Evolutionary conservation across 2,329 filamentous ascomycete genomes (phyloP).

Genomic region (Arthroderma sp.): DNA sequence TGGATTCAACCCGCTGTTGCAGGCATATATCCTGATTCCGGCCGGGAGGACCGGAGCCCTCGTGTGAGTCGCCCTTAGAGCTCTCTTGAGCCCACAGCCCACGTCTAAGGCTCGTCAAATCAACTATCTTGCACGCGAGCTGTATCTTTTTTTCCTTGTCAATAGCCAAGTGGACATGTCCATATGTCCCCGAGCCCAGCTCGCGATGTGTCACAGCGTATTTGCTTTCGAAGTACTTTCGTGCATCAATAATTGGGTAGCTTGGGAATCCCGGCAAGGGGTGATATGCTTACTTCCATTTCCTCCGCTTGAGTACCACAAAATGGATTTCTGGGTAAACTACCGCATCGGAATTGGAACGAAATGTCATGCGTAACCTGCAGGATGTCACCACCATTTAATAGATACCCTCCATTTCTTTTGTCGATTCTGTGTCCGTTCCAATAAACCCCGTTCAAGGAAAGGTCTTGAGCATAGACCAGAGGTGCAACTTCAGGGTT

Average conservation of each 20-base stretch:
- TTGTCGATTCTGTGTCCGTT: slow-evolving; percentile 14
- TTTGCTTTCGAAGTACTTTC: slow-evolving; percentile 20
- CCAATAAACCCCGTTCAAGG: slow-evolving; percentile 29
- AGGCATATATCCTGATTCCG: too few relatives aligned
- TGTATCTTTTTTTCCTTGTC: slow-evolving; percentile 21
- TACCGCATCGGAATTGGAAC: slow-evolving; percentile 5
- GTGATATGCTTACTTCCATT: slow-evolving; percentile 18
- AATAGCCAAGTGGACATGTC: slow-evolving; percentile 31
- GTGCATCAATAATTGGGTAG: not conserved
- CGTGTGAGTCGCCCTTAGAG: not conserved
- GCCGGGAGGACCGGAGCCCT: not conserved
- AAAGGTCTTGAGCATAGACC: slow-evolving; percentile 32
- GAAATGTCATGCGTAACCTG: slow-evolving; percentile 1
- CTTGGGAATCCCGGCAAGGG: not conserved
- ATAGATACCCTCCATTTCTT: slow-evolving; percentile 6
- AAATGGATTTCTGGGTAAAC: not conserved
- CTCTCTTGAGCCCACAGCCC: slow-evolving; percentile 4
- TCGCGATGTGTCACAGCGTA: slow-evolving; percentile 27
- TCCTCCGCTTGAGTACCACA: slow-evolving; percentile 22
- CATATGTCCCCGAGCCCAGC: slow-evolving; percentile 31
- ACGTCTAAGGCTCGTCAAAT: slow-evolving; percentile 19
- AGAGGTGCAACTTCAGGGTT: slow-evolving; percentile 26
- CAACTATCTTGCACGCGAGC: slow-evolving; percentile 34
- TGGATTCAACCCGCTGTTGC: slow-evolving; percentile 1
- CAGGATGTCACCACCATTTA: slow-evolving; percentile 19